These are phyloP conservation scores for Holtermanniella nyarrowii DNA, from an alignment of 768 basidiomycete genomes.

Conservation along the genomic window DNA sequence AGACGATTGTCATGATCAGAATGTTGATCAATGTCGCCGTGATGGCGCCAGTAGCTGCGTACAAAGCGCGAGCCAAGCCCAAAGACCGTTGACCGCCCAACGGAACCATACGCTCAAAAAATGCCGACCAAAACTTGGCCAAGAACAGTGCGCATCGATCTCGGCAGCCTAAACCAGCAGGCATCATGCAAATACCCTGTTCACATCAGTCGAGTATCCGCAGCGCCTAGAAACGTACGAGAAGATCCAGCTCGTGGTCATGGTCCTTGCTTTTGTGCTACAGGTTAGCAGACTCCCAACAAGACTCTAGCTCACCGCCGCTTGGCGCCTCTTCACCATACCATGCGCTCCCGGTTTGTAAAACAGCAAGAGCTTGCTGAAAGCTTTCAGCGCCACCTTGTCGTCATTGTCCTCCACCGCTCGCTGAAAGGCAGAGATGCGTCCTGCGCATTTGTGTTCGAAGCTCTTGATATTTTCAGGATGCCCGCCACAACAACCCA, in stretches of 20 bases:
- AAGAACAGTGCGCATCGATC: not conserved
- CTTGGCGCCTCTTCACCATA: too few relatives aligned
- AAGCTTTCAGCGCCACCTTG: not conserved
- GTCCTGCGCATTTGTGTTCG: too few relatives aligned
- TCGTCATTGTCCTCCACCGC: too few relatives aligned
- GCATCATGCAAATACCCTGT: not conserved
- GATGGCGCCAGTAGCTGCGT: not conserved
- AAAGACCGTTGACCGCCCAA: not conserved
- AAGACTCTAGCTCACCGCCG: too few relatives aligned
- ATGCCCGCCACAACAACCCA: too few relatives aligned
- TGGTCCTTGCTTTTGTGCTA: too few relatives aligned
- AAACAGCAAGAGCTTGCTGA: not conserved
- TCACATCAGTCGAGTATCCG: too few relatives aligned
- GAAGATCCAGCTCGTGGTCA: too few relatives aligned
- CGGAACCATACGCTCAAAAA: not conserved
- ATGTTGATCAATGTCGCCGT: not conserved
- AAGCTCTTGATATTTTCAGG: too few relatives aligned
- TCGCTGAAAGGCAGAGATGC: too few relatives aligned
- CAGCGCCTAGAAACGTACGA: too few relatives aligned
- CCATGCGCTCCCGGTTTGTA: not conserved
- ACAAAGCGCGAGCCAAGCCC: not conserved
- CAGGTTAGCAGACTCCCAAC: too few relatives aligned
- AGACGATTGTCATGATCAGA: not conserved
- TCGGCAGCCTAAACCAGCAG: not conserved
- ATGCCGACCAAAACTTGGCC: not conserved